These are phyloP conservation scores for Colletotrichum salicis DNA, from an alignment of 2,329 filamentous ascomycete genomes.

Conservation along the genomic window DNA sequence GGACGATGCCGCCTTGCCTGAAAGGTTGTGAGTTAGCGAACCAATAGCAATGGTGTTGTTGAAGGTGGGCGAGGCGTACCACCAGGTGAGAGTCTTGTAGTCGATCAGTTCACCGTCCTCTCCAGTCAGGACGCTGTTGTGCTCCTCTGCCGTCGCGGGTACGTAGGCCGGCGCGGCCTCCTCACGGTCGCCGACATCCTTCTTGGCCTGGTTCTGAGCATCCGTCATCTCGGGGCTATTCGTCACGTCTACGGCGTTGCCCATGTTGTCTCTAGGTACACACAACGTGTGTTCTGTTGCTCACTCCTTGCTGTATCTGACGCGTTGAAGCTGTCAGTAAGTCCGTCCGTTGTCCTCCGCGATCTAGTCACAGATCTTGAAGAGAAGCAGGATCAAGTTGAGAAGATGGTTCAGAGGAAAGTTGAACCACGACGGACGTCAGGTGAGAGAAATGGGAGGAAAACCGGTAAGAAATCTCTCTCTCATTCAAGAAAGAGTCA, in stretches of 20 bases:
- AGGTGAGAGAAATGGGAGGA: neutral
- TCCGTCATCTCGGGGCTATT: constrained; percentile 21
- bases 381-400: neutral
- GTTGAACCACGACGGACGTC: constrained; percentile 1
- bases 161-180: constrained; percentile 25
- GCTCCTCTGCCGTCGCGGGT: constrained; percentile 14
- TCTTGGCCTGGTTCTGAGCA: constrained; percentile 12
- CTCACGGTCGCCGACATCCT: constrained; percentile 5
- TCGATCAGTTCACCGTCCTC: constrained; percentile 42
- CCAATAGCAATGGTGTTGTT: no score
- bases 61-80: constrained; percentile 41
- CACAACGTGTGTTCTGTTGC: neutral
- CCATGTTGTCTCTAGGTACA: neutral
- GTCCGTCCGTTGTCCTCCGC: neutral
- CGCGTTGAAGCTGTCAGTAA: neutral
- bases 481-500: neutral
- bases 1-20: constrained; percentile 56
- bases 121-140: constrained; percentile 26
- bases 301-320: neutral
- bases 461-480: constrained; percentile 12
- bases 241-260: neutral
- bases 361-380: neutral
- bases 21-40: neutral
- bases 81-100: constrained; percentile 52
- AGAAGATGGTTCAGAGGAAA: neutral